phyloP scores from a whole-genome alignment of 495 filamentous ascomycete species.

The Collariella sp. region DNA sequence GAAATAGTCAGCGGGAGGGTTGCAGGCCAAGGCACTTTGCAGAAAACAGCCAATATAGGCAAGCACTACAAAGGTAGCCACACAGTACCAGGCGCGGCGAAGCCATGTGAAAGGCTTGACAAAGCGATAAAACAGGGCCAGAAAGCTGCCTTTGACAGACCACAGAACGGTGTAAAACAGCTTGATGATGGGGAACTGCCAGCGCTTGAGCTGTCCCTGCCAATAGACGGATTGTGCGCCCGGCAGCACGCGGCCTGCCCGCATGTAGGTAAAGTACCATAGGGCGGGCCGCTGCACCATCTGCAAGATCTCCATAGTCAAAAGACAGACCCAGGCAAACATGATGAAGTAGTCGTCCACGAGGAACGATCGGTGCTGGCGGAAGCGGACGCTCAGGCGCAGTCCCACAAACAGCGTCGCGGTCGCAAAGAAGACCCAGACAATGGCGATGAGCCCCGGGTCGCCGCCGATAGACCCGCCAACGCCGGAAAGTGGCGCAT shows the following conservation, averaged over 20 bases:
- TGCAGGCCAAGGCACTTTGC: slow-evolving; percentile 1
- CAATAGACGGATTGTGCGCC: not conserved
- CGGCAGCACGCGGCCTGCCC: not conserved
- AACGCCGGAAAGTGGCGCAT: not conserved
- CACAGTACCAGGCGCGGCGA: not conserved
- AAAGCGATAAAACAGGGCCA: slow-evolving; percentile 3
- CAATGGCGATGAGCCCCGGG: not conserved
- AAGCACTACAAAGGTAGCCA: not conserved
- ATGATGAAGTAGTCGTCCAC: slow-evolving; percentile 2
- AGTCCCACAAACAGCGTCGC: not conserved
- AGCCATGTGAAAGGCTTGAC: slow-evolving; percentile 4
- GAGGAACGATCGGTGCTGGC: not conserved
- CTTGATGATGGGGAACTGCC: slow-evolving; percentile 10
- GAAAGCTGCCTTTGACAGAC: slow-evolving; percentile 3
- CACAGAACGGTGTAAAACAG: slow-evolving; percentile 4
- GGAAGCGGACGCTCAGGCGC: not conserved
- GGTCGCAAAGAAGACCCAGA: slow-evolving; percentile 3
- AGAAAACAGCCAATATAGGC: slow-evolving; percentile 2
- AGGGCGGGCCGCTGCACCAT: not conserved
- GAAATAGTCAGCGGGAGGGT: not conserved
- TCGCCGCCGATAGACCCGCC: not conserved
- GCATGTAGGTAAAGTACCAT: slow-evolving; percentile 1
- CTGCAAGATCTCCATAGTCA: not conserved
- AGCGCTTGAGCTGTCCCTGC: not conserved
- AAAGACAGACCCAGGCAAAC: not conserved